Conservation (phyloP, 805 yeast genomes). For the Starmerella etchellsii region DNA sequence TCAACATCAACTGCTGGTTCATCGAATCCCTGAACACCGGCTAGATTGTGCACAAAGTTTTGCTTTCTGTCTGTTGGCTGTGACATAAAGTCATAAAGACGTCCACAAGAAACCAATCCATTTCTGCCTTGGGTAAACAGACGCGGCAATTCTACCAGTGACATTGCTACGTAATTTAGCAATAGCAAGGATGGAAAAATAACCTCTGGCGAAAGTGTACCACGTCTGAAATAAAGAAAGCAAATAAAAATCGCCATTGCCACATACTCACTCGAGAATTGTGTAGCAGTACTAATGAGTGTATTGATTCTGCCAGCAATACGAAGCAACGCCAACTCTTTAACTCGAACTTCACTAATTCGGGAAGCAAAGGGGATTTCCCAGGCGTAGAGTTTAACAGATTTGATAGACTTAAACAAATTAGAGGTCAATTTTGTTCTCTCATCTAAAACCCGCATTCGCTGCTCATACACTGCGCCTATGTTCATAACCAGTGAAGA, state of each 20-base stretch:
- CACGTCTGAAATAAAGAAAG: constrained; percentile 48
- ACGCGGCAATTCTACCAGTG: constrained; percentile 71
- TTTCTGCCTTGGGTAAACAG: constrained; percentile 45
- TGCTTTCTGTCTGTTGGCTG: constrained; percentile 62
- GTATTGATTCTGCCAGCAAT: constrained; percentile 48
- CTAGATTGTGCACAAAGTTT: constrained; percentile 39
- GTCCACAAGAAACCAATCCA: constrained; percentile 47
- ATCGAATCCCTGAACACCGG: constrained; percentile 45
- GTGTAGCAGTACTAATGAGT: constrained; percentile 34
- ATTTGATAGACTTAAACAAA: constrained; percentile 76
- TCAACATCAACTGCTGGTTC: constrained; percentile 37
- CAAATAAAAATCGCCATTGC: constrained; percentile 77
- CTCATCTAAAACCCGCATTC: constrained; percentile 79
- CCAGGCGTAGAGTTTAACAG: constrained; percentile 92
- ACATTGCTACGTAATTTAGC: constrained; percentile 67
- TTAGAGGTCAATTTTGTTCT: constrained; percentile 80
- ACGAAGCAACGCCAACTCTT: constrained; percentile 61
- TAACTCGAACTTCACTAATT: constrained; percentile 59
- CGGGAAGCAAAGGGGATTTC: constrained; percentile 71
- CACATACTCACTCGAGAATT: constrained; percentile 67
- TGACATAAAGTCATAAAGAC: constrained; percentile 62
- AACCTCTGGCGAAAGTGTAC: constrained; percentile 71
- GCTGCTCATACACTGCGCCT: constrained; percentile 56
- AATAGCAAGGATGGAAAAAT: constrained; percentile 53
- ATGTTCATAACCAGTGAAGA: constrained; percentile 45